Base-by-base conservation (phyloP, 2,329 filamentous ascomycete genomes). In the Sporothrix inflata region DNA sequence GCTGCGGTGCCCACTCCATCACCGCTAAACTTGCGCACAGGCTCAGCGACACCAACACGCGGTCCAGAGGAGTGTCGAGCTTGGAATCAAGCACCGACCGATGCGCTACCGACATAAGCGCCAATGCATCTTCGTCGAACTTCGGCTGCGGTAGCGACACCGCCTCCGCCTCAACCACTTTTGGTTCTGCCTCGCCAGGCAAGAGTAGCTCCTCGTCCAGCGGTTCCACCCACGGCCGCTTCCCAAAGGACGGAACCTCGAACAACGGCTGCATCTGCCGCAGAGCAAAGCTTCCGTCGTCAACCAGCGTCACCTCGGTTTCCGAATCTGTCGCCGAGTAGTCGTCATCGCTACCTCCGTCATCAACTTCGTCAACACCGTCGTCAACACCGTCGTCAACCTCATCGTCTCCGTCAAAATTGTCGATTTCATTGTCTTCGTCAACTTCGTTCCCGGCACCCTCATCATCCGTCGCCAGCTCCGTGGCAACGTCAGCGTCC, bases 1-100 rank as follows among this genome's bases (percentile, higher is more conserved):
- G 60, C n/a, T 45, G 47, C 45, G 57, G 45, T 11, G 16, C 47
- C 45, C 45, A 65, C 9, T 57, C 66, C 51, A 45, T 57, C 30
- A 55, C 51, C 51, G 47, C 57, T 27, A 49, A n/a, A n/a, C 40
- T 47, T 5, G 57, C 42, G 24, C 55, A 70, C 27, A 70, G n/a
- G 21, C 69, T 40, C 16, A 61, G 42, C 38, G 55, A 63, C 1
- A 51, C 69, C n/a, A 70, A 30, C 4, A 24, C 42, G n/a, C 69
- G 57, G 30, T 70, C 69, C 14, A 70, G 53, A 9, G 53, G 24
- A 7, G 51, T 24, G 21, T 69, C 67, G 9, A 47, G 47, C 21
- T 42, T 53, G 8, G 21, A 19, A 11, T 49, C n/a, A 4, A 61
- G 34, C 34, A 42, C 57, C 34, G 40, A 7, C 9, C 11, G 19